Evolutionary conservation across 768 basidiomycete species (phyloP).

Genomic region (Tylopilus rubrobrunneus): DNA sequence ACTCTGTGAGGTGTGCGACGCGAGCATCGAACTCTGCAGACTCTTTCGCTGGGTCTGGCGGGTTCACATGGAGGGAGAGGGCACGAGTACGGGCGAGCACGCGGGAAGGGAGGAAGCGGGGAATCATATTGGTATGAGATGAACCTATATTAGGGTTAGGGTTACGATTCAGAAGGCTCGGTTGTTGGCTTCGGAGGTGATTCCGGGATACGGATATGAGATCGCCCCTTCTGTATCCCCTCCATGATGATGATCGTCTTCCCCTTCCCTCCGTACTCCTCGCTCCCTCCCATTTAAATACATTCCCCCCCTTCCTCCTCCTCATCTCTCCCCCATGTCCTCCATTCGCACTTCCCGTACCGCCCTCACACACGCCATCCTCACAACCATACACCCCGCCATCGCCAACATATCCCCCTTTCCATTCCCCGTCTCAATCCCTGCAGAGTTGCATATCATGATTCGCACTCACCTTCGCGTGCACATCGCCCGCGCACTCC

Average conservation of each 20-base stretch:
- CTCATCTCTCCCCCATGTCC: slow-evolving; percentile 6
- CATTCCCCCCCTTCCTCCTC: neutral
- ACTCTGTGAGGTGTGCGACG: slow-evolving; percentile 59
- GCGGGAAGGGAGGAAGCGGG: slow-evolving; percentile 9
- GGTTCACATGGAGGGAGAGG: slow-evolving; percentile 54
- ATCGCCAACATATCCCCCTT: slow-evolving; percentile 30
- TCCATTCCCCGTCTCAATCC: slow-evolving; percentile 32
- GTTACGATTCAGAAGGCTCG: slow-evolving; percentile 24
- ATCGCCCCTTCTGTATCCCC: slow-evolving; percentile 16
- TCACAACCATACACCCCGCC: slow-evolving; percentile 46
- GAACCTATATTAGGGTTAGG: slow-evolving; percentile 36
- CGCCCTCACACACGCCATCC: slow-evolving; percentile 48
- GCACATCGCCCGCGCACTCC: slow-evolving; percentile 38
- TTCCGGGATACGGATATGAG: slow-evolving; percentile 2
- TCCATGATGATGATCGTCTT: slow-evolving; percentile 10
- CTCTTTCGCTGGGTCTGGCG: slow-evolving; percentile 58
- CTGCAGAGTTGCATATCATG: slow-evolving; percentile 49
- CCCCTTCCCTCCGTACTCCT: slow-evolving; percentile 23
- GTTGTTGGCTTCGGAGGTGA: slow-evolving; percentile 2
- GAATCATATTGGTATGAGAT: slow-evolving; percentile 27
- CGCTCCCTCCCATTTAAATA: slow-evolving; percentile 20
- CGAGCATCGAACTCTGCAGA: slow-evolving; percentile 55
- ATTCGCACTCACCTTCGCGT: slow-evolving; percentile 48
- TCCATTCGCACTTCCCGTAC: slow-evolving; percentile 38
- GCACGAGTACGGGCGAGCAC: slow-evolving; percentile 21